phyloP scores from a whole-genome alignment of 441 rosid genomes.

The Gossypium trilobum region DNA sequence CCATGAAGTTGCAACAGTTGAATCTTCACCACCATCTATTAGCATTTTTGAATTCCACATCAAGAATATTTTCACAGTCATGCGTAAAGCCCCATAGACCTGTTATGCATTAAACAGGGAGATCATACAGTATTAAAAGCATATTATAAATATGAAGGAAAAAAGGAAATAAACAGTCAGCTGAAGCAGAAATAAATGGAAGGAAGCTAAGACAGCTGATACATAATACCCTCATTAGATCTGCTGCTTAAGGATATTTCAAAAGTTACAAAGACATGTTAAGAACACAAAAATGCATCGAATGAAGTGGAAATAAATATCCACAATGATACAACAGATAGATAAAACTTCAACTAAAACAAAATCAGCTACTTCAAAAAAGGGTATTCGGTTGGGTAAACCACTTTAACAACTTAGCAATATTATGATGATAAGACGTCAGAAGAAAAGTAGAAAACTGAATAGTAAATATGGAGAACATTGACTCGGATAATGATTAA shows the following conservation, averaged over 20 bases:
- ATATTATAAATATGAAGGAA: conserved; percentile 1
- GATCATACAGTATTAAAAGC: conserved; percentile 11
- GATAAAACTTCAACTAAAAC: background rate
- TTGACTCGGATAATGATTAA: background rate
- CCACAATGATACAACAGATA: background rate
- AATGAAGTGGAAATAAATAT: background rate
- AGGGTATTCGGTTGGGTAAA: background rate
- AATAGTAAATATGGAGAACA: conserved; percentile 14
- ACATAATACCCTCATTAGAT: background rate
- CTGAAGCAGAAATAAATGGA: background rate
- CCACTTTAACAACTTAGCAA: background rate
- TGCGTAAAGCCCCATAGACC: conserved; percentile 89
- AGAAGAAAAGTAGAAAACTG: background rate
- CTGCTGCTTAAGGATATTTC: background rate
- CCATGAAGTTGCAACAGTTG: conserved; percentile 68
- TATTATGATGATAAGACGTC: background rate
- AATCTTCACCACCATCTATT: conserved; percentile 82
- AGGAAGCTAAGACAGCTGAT: background rate
- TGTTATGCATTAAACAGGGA: background rate
- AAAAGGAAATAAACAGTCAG: background rate
- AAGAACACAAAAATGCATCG: background rate
- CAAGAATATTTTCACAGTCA: conserved; percentile 94
- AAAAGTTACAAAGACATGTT: background rate
- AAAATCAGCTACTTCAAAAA: background rate
- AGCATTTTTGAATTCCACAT: conserved; percentile 96